Percentiles rank a stretch among this genome's conserved stretches.
Evolutionary conservation across 257 asterid species (phyloP).

Genomic region (Henckelia pumila): DNA sequence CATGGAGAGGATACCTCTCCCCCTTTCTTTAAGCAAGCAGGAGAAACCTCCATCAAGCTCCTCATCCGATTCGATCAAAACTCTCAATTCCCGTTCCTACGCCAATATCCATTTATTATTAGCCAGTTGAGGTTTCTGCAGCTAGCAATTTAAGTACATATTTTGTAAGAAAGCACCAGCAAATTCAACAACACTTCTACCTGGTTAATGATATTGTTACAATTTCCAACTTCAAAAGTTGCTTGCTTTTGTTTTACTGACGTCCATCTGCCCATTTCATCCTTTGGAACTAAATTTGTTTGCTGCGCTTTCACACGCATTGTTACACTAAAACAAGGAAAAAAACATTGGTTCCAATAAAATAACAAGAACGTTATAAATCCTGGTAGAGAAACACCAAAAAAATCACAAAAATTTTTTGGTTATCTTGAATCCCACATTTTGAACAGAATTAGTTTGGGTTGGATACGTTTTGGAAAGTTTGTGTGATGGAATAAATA

Average conservation of each 20-base stretch:
- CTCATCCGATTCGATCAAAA: conserved; percentile 63
- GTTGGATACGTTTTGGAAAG: not conserved
- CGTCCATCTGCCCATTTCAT: conserved; percentile 63
- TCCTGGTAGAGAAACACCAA: conserved; percentile 8
- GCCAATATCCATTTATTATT: conserved; percentile 25
- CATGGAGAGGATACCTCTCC: conserved; percentile 43
- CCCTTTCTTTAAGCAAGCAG: conserved; percentile 60
- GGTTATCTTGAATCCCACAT: not conserved
- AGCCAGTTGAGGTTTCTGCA: conserved; percentile 23
- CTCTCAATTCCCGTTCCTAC: conserved; percentile 40
- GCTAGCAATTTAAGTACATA: conserved; percentile 11
- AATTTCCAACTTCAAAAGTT: conserved; percentile 34
- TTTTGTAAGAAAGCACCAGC: conserved; percentile 38
- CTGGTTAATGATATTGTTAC: conserved; percentile 33
- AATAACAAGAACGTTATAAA: not conserved
- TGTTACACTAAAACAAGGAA: conserved; percentile 31
- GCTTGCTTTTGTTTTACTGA: conserved; percentile 53
- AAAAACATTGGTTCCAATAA: conserved; percentile 3
- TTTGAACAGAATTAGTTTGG: conserved; percentile 10
- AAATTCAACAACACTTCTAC: conserved; percentile 35
- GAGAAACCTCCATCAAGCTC: conserved; percentile 63
- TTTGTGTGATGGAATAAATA: conserved; percentile 8
- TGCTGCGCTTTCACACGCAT: conserved; percentile 35
- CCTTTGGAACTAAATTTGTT: conserved; percentile 37
- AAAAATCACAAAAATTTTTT: not conserved